These are phyloP conservation scores for Colletotrichum truncatum DNA, from an alignment of 2,329 filamentous ascomycete genomes.

Conservation along the genomic window DNA sequence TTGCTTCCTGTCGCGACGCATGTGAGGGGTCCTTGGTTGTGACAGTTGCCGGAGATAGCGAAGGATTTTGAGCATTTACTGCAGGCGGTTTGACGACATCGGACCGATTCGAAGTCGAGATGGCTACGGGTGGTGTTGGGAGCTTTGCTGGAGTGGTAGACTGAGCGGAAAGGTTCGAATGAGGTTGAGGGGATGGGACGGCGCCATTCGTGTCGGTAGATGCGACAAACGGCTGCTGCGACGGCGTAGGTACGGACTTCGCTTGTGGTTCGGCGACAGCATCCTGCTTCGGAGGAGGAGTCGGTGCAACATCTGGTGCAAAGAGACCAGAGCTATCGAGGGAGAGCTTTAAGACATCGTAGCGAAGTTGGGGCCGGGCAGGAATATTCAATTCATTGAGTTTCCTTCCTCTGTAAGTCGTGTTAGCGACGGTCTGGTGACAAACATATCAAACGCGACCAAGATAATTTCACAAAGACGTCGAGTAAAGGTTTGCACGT, in stretches of 20 bases:
- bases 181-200: not conserved
- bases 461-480: constrained; percentile 8
- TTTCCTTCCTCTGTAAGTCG: constrained; percentile 50
- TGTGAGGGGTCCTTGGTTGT: constrained; percentile 13
- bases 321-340: constrained; percentile 40
- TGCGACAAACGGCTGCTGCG: not conserved
- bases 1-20: constrained; percentile 19
- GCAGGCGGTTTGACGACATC: not conserved
- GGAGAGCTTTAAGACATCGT: constrained; percentile 52
- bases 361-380: constrained; percentile 52
- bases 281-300: constrained; percentile 8
- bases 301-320: constrained; percentile 1
- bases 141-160: constrained; percentile 4
- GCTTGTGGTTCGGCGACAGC: constrained; percentile 4
- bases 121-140: constrained; percentile 11
- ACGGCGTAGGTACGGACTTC: not conserved
- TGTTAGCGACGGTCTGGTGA: constrained; percentile 9
- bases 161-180: not conserved
- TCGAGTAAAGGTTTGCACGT: constrained; percentile 45
- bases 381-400: constrained; percentile 65
- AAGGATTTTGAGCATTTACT: not conserved
- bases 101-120: not conserved
- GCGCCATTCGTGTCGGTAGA: constrained; percentile 5
- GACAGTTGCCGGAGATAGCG: not conserved
- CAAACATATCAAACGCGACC: constrained; percentile 33